A percentile compares a stretch with the other conserved stretches of the same genome.
Evolutionary conservation across 2,329 filamentous ascomycete genomes (phyloP).

Genomic region (Madurella fahalii): DNA sequence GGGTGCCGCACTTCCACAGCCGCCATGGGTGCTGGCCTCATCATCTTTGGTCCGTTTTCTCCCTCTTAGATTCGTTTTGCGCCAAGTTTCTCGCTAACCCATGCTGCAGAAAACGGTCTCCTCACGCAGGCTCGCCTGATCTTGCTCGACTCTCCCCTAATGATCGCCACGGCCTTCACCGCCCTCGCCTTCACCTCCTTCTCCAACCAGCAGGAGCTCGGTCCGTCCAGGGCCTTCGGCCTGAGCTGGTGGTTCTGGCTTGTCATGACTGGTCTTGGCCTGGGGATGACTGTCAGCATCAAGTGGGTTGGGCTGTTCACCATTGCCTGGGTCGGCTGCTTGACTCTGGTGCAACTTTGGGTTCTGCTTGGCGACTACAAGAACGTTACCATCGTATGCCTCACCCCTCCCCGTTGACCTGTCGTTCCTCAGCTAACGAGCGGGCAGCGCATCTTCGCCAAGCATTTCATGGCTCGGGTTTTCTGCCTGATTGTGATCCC

Average conservation of each 20-base stretch:
- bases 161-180: constrained; percentile 90
- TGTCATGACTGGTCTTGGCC: constrained; percentile 73
- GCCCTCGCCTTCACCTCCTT: constrained; percentile 88
- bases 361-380: constrained; percentile 84
- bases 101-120: constrained; percentile 76
- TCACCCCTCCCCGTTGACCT: neutral
- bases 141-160: constrained; percentile 88
- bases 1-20: constrained; percentile 87
- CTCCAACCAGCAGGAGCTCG: constrained; percentile 93
- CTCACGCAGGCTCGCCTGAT: constrained; percentile 94
- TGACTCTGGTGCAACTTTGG: constrained; percentile 93
- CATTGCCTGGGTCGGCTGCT: constrained; percentile 91
- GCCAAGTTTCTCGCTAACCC: constrained; percentile 26
- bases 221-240: constrained; percentile 81
- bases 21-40: constrained; percentile 73
- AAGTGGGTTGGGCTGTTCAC: constrained; percentile 99
- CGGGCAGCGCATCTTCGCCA: constrained; percentile 67
- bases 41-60: constrained; percentile 78
- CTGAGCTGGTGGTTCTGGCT: constrained; percentile 99
- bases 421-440: neutral
- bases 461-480: constrained; percentile 85
- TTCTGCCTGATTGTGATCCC: constrained; percentile 93
- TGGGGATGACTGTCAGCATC: constrained; percentile 89
- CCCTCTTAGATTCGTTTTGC: neutral
- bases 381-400: constrained; percentile 63